phyloP scores from a whole-genome alignment of 345 rosid species.

The Gossypium australe region DNA sequence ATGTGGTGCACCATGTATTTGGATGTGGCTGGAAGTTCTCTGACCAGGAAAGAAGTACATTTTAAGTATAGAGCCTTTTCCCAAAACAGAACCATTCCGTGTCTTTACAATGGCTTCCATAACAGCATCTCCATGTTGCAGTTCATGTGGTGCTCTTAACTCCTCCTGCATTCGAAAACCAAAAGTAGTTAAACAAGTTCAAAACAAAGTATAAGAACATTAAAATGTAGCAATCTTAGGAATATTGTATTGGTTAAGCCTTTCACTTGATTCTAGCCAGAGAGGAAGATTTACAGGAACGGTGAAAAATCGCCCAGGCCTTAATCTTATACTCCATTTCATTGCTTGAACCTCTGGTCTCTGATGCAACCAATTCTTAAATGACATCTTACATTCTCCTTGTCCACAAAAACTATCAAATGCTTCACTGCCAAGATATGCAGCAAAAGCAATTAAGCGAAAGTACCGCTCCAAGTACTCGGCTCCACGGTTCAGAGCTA shows the following conservation, averaged over 20 bases:
- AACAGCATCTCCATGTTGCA: slow-evolving; percentile 91
- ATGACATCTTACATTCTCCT: slow-evolving; percentile 73
- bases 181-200: slow-evolving; percentile 5
- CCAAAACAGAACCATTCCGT: slow-evolving; percentile 86
- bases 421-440: slow-evolving; percentile 95
- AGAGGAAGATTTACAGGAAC: slow-evolving; percentile 57
- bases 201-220: slow-evolving; percentile 2
- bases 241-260: not conserved
- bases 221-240: not conserved
- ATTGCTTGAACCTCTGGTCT: slow-evolving; percentile 94
- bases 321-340: slow-evolving; percentile 95
- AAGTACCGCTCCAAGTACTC: slow-evolving; percentile 92
- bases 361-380: slow-evolving; percentile 86
- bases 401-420: slow-evolving; percentile 81
- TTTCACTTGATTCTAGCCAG: not conserved
- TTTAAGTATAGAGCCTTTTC: slow-evolving; percentile 83
- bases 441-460: slow-evolving; percentile 91
- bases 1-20: slow-evolving; percentile 87
- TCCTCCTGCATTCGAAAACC: slow-evolving; percentile 55
- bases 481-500: slow-evolving; percentile 91
- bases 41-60: slow-evolving; percentile 96
- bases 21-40: slow-evolving; percentile 77
- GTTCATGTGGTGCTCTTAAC: slow-evolving; percentile 74
- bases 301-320: slow-evolving; percentile 88
- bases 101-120: slow-evolving; percentile 91